Percentiles rank a stretch among this genome's conserved stretches.
phyloP scores from a whole-genome alignment of 2,329 filamentous ascomycete species.

The Cordyceps cicadae region DNA sequence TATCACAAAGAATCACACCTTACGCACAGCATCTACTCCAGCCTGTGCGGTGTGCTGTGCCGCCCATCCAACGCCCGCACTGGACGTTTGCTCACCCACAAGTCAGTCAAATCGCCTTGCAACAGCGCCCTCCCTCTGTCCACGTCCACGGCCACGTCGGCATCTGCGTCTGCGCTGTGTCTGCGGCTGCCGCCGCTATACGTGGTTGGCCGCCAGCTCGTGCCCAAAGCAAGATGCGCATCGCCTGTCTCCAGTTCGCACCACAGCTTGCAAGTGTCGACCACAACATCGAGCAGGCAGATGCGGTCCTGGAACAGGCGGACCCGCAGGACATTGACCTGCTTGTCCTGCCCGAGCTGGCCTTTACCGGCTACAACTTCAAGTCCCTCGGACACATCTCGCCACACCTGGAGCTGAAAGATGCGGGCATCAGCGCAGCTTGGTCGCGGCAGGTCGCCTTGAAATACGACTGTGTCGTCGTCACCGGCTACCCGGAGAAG shows the following conservation, averaged over 20 bases:
- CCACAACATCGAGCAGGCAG: slow-evolving; percentile 62
- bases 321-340: slow-evolving; percentile 53
- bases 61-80: neutral
- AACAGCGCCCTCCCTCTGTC: neutral
- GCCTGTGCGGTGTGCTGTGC: neutral
- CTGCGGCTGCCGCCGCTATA: neutral
- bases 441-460: slow-evolving; percentile 64
- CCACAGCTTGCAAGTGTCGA: slow-evolving; percentile 62
- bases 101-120: neutral
- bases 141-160: neutral
- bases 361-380: slow-evolving; percentile 76
- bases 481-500: slow-evolving; percentile 67
- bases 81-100: neutral
- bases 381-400: slow-evolving; percentile 57
- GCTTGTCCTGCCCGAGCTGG: slow-evolving; percentile 66
- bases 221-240: slow-evolving; percentile 49
- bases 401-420: slow-evolving; percentile 59
- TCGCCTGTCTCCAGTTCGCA: slow-evolving; percentile 64
- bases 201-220: neutral
- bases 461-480: slow-evolving; percentile 59
- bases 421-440: slow-evolving; percentile 56
- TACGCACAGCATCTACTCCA: neutral
- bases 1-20: neutral
- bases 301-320: slow-evolving; percentile 50
- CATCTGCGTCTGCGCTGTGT: too few species aligned